Base-by-base conservation (phyloP, 371 early-diverging fungal genomes). In the Mycotypha africana region DNA sequence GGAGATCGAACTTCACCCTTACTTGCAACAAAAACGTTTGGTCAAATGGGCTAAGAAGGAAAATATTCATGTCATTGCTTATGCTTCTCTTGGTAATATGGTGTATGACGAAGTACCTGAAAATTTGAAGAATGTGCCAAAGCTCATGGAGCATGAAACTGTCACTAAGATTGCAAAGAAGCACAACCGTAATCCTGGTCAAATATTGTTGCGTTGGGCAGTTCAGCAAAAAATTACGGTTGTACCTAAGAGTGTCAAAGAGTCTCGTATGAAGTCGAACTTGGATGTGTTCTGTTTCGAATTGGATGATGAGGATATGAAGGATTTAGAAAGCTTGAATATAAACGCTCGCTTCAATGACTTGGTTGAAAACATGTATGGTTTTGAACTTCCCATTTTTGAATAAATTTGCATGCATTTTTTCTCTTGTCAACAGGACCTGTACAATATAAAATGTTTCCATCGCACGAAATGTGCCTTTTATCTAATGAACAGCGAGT, bases 221-320 rank as follows among this genome's bases (percentile, higher is more conserved):
- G 42, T 80, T 43, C 74, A 78, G 36, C 70, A 67, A 41, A 65
- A 78, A 24, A 49, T 74, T 45, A 76, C 67, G 10, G 79, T 84
- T 22, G 80, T 88, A 20, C 89, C 89, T 35, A 88, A 86, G 62
- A 76, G 72, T 48, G 54, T 62, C 3, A 60, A 74, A 30, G 50
- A 62, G 10, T 56, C 56, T 2, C 65, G 85, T 41, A 67, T 88
- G 65, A 59, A 71, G 48, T 32, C 30, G 15, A 71, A 71, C 41
- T 49, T 67, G 26, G 61, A 71, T 6, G 42, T 58, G 8, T 44
- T 65, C 11, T 46, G 53, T 26, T 38, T 51, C n/a, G 53, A 56
- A 49, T 38, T 60, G 24, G 23, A 59, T 33, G 45, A 53, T 5
- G 46, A 57, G 1, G 72, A 67, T 24, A 19, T 67, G 19, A 42